Percentiles rank a stretch among this genome's conserved stretches.
These are phyloP conservation scores for Wickerhamiella australiensis DNA, from an alignment of 805 yeast genomes.

Conservation along the genomic window DNA sequence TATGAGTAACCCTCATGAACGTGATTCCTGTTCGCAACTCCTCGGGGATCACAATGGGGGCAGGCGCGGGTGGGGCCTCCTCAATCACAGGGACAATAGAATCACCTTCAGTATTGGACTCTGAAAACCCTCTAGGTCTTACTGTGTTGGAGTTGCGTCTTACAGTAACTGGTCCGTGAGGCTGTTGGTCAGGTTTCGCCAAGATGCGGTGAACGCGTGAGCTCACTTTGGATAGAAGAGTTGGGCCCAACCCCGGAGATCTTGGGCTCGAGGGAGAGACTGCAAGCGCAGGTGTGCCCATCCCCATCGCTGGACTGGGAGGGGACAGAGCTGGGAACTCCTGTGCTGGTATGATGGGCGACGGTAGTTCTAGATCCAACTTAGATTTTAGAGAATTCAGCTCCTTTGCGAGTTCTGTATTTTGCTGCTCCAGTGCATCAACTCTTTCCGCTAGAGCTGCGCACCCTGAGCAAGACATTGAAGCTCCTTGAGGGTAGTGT, in stretches of 20 bases:
- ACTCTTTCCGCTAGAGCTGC: constrained; percentile 1
- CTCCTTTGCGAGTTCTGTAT: neutral
- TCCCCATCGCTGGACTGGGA: neutral
- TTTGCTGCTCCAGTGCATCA: neutral
- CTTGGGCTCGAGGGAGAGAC: neutral
- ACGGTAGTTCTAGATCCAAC: neutral
- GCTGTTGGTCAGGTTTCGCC: neutral
- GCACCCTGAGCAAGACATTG: constrained; percentile 5
- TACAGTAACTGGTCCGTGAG: constrained; percentile 20
- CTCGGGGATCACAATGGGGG: constrained; percentile 17
- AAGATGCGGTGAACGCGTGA: constrained; percentile 8
- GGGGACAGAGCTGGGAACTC: constrained; percentile 1
- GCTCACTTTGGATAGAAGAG: constrained; percentile 1
- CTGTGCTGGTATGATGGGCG: neutral
- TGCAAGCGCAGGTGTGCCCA: neutral
- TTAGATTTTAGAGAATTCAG: neutral
- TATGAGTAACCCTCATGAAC: constrained; percentile 56
- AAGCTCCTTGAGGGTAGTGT: neutral
- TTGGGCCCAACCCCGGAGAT: constrained; percentile 1
- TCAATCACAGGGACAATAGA: neutral
- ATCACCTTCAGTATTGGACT: neutral
- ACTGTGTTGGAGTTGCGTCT: constrained; percentile 21
- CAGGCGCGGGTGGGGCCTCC: neutral
- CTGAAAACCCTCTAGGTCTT: neutral
- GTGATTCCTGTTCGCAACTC: constrained; percentile 38